Conservation (phyloP, 2,329 filamentous ascomycete species). For the Neofusicoccum sp. region DNA sequence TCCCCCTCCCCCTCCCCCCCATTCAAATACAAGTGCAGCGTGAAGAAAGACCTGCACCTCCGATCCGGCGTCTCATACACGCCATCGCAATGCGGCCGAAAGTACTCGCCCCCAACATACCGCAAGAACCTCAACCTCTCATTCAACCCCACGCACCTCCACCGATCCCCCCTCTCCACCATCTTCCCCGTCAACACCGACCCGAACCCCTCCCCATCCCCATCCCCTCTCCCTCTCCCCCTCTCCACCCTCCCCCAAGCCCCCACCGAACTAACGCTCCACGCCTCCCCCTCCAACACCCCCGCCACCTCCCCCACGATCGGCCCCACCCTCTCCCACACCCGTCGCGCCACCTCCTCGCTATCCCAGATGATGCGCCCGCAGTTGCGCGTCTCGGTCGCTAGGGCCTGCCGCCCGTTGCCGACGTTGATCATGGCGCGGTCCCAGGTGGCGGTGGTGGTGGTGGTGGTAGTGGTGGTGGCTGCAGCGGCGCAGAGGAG, state of each 20-base stretch:
- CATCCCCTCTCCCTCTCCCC: no score
- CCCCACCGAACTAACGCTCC: neutral
- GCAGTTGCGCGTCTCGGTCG: conserved; percentile 65
- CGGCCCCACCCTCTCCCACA: conserved; percentile 61
- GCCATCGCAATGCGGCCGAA: conserved; percentile 71
- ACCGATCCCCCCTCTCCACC: conserved; percentile 32
- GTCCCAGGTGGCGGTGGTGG: conserved; percentile 55
- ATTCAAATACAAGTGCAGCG: conserved; percentile 60
- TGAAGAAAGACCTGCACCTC: conserved; percentile 55
- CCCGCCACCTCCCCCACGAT: conserved; percentile 47
- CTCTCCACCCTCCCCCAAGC: neutral
- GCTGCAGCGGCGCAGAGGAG: conserved; percentile 35
- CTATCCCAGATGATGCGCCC: conserved; percentile 79
- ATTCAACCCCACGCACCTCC: conserved; percentile 60
- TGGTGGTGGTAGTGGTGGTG: neutral
- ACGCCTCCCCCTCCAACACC: conserved; percentile 34
- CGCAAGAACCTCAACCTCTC: conserved; percentile 75
- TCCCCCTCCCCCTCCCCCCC: conserved; percentile 37
- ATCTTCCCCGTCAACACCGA: conserved; percentile 28
- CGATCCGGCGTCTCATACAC: conserved; percentile 60
- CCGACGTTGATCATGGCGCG: conserved; percentile 71
- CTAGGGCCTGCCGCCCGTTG: conserved; percentile 60
- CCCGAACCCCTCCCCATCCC: neutral
- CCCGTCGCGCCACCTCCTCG: conserved; percentile 60
- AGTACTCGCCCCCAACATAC: conserved; percentile 73